Evolutionary conservation across 1,139 yeast genomes (phyloP).

Genomic region (Candida pseudoviswanathii): DNA sequence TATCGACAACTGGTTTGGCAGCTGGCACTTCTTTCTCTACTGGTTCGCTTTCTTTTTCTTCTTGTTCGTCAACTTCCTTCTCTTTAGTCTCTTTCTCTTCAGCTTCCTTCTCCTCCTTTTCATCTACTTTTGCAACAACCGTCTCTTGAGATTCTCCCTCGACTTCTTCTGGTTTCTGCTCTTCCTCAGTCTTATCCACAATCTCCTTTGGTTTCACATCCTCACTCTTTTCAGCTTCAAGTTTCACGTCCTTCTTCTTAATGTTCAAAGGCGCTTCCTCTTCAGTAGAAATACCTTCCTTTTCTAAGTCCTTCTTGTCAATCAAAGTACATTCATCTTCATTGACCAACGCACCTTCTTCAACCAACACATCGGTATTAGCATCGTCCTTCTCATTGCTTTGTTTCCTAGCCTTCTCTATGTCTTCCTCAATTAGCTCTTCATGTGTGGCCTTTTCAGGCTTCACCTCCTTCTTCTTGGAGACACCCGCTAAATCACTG

Average conservation of each 20-base stretch:
- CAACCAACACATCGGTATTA: conserved; percentile 37
- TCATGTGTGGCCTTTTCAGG: conserved; percentile 8
- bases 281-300: conserved; percentile 10
- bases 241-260: conserved; percentile 7
- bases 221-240: conserved; percentile 11
- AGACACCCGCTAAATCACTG: neutral
- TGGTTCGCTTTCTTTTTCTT: conserved; percentile 16
- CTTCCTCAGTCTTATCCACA: neutral
- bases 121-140: conserved; percentile 9
- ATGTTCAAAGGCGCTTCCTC: conserved; percentile 8
- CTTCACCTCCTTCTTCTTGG: conserved; percentile 8
- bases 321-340: conserved; percentile 46
- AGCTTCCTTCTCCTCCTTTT: conserved; percentile 11
- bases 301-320: conserved; percentile 11
- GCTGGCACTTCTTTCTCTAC: conserved; percentile 9
- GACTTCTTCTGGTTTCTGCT: neutral
- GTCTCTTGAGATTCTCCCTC: conserved; percentile 8
- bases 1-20: no score
- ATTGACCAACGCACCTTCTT: conserved; percentile 48
- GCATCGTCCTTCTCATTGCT: conserved; percentile 45
- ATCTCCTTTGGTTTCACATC: conserved; percentile 6
- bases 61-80: conserved; percentile 8
- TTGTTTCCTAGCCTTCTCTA: conserved; percentile 6
- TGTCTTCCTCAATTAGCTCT: conserved; percentile 13
- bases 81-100: no score